Base-by-base conservation (phyloP, 306 rosid genomes). In the Malus sieversii region DNA sequence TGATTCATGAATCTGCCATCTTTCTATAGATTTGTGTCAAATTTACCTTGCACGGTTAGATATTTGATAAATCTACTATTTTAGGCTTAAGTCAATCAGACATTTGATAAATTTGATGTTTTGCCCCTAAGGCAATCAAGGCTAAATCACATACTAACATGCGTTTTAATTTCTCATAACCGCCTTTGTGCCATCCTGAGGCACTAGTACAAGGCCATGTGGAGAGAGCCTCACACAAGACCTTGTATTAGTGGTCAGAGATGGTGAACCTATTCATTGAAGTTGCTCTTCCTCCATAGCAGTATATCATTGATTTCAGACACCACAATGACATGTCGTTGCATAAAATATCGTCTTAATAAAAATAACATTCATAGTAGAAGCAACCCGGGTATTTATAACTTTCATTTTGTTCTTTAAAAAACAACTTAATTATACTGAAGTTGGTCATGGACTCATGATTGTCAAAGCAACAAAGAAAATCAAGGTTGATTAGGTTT, bases 401-500 rank as follows among this genome's bases (percentile, higher is more conserved):
- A 15, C 19, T 48, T 15, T 48, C 6, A 14, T 48, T 2, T 4
- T 48, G 55, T 48, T 38, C 42, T 7, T 38, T 6, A 38, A 38
- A 35, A 38, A 38, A 7, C 42, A 38, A 38, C 9, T 38, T 16
- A 51, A 16, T 51, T 51, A 48, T 51, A 15, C 7, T 51, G 22
- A 20, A 75, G 60, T 55, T 73, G 83, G 86, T 71, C 87, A 63
- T 78, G 85, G 75, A 51, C 55, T 51, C 55, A 5, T 16, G 55
- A 51, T 86, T 77, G 86, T 85, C 92, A 80, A 83, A 77, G 86
- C 82, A 75, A 78, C 75, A 70, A 63, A 79, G 90, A 86, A 88
- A 90, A 82, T 57, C 55, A 82, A 58, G 22, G 76, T 77, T 77
- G 87, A 86, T 88, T 86, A 90, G 93, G 91, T 90, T 86, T 82